A percentile compares a stretch with the other conserved stretches of the same genome.
phyloP scores from a whole-genome alignment of 805 yeast species.

The Sugiyamaella smithiae region DNA sequence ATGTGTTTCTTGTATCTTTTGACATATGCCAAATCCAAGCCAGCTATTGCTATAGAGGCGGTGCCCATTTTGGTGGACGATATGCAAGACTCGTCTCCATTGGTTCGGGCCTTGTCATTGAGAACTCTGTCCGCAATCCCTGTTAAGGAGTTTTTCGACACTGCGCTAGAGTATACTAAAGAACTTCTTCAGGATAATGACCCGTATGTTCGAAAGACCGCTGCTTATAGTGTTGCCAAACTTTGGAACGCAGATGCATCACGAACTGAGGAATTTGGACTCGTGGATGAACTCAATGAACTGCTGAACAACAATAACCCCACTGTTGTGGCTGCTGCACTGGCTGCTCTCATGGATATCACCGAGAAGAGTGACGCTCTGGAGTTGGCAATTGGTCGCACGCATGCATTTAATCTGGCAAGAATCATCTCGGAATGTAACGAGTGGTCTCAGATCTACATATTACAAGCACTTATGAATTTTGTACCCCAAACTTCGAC shows the following conservation, averaged over 20 bases:
- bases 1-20: constrained; percentile 66
- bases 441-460: constrained; percentile 70
- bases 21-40: constrained; percentile 57
- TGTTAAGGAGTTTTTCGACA: constrained; percentile 47
- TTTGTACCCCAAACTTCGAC: constrained; percentile 68
- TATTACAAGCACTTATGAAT: constrained; percentile 61
- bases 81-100: constrained; percentile 46
- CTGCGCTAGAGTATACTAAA: constrained; percentile 42
- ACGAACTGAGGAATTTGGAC: constrained; percentile 41
- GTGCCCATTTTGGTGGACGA: constrained; percentile 56
- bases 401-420: constrained; percentile 45
- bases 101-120: constrained; percentile 57
- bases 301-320: constrained; percentile 56
- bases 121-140: constrained; percentile 63
- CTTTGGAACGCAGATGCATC: constrained; percentile 55
- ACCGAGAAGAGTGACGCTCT: constrained; percentile 54
- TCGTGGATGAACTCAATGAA: constrained; percentile 50
- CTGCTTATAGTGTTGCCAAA: constrained; percentile 67
- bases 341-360: constrained; percentile 63
- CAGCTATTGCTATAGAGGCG: constrained; percentile 53
- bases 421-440: constrained; percentile 41
- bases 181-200: constrained; percentile 40
- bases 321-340: constrained; percentile 65
- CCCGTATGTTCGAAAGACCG: constrained; percentile 62
- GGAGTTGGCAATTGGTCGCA: constrained; percentile 51